Evolutionary conservation across 2,329 filamentous ascomycete genomes (phyloP).

Genomic region (Chaetomium sp.): DNA sequence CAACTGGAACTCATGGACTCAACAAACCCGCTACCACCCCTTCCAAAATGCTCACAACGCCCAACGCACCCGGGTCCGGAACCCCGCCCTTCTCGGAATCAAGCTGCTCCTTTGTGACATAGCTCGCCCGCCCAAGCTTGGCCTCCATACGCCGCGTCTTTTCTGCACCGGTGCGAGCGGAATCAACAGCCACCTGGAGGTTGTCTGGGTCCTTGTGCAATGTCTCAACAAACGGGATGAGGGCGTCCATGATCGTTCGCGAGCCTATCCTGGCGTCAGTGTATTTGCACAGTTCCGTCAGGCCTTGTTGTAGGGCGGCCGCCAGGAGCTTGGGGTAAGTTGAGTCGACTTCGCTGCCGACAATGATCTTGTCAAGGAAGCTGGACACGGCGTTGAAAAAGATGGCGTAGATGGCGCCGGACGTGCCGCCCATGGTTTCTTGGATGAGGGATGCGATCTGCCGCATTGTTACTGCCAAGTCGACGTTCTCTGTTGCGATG

Average conservation of each 20-base stretch:
- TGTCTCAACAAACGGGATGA: conserved; percentile 8
- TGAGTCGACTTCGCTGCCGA: too few relatives aligned
- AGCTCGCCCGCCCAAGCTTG: conserved; percentile 5
- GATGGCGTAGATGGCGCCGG: conserved; percentile 7
- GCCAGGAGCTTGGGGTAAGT: background rate
- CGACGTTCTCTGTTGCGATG: background rate
- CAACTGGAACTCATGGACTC: too few relatives aligned
- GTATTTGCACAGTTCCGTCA: conserved; percentile 6
- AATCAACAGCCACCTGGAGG: background rate
- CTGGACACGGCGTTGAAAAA: conserved; percentile 8
- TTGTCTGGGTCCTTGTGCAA: background rate
- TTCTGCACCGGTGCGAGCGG: background rate
- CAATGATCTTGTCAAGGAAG: background rate
- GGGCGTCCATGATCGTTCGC: conserved; percentile 6
- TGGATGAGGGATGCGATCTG: conserved; percentile 5
- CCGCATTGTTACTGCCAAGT: background rate
- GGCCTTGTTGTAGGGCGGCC: background rate
- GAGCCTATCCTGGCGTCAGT: conserved; percentile 1
- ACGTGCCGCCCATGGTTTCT: conserved; percentile 4
- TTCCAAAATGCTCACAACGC: conserved; percentile 6
- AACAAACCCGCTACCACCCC: background rate
- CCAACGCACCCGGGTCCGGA: conserved; percentile 6
- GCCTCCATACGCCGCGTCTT: conserved; percentile 2
- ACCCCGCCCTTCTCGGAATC: background rate
- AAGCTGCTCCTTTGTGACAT: conserved; percentile 10